Percentiles rank a stretch among this genome's conserved stretches.
Evolutionary conservation across 768 basidiomycete genomes (phyloP).

Genomic region (Candolleomyces aberdarensis): DNA sequence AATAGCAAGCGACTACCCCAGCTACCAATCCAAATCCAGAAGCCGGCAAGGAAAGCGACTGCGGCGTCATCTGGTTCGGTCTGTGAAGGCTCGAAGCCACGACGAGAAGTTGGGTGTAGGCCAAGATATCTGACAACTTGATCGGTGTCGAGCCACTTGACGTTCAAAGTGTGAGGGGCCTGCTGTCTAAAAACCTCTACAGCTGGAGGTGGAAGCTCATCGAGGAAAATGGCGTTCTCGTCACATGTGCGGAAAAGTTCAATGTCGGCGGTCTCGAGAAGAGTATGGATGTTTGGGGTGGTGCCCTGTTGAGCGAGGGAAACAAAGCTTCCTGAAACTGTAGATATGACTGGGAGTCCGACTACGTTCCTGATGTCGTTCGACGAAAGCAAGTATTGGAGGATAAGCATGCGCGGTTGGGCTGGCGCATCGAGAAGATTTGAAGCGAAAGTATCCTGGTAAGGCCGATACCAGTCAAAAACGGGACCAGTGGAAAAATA

Average conservation of each 20-base stretch:
- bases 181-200: constrained; percentile 16
- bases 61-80: constrained; percentile 10
- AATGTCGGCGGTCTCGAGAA: constrained; percentile 21
- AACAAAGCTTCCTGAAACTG: constrained; percentile 19
- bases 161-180: constrained; percentile 28
- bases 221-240: constrained; percentile 26
- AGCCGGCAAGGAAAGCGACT: constrained; percentile 33
- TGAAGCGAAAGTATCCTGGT: neutral
- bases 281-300: constrained; percentile 11
- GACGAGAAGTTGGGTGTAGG: constrained; percentile 16
- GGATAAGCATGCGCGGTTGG: constrained; percentile 9
- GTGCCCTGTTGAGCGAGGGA: constrained; percentile 7
- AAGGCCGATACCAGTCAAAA: neutral
- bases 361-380: constrained; percentile 29
- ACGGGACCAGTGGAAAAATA: neutral
- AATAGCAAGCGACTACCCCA: constrained; percentile 13
- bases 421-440: neutral
- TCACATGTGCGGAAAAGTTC: constrained; percentile 32
- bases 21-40: constrained; percentile 41
- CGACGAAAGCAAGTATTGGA: constrained; percentile 34
- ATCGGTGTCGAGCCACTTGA: constrained; percentile 22
- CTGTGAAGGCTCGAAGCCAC: constrained; percentile 18
- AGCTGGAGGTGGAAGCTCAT: constrained; percentile 21
- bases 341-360: constrained; percentile 34
- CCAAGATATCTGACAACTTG: constrained; percentile 28